A percentile compares a stretch with the other conserved stretches of the same genome.
Evolutionary conservation across 768 basidiomycete species (phyloP).

Genomic region (Collybia sp.): DNA sequence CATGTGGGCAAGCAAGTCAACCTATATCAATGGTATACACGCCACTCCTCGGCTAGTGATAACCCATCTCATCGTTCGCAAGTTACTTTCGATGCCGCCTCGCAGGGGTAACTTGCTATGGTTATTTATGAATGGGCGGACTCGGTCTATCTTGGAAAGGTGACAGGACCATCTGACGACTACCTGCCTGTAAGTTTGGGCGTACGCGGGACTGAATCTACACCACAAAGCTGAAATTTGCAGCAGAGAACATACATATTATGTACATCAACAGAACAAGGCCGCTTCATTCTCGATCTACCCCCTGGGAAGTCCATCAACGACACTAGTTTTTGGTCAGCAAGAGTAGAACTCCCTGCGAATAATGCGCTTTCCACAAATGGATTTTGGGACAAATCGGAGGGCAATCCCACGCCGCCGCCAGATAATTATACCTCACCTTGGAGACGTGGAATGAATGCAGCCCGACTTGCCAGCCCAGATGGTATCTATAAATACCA

Average conservation of each 20-base stretch:
- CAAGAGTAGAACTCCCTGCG: constrained; percentile 60
- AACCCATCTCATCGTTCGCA: constrained; percentile 6
- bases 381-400: constrained; percentile 56
- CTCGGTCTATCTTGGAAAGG: constrained; percentile 74
- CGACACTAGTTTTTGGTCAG: constrained; percentile 86
- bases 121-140: constrained; percentile 97
- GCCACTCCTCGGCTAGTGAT: background rate
- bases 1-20: constrained; percentile 80
- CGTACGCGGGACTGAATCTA: background rate
- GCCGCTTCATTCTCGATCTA: constrained; percentile 87
- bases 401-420: constrained; percentile 53
- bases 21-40: constrained; percentile 77
- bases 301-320: constrained; percentile 57
- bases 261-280: constrained; percentile 67
- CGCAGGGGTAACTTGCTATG: constrained; percentile 87
- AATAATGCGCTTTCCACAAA: constrained; percentile 24
- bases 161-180: constrained; percentile 48
- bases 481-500: constrained; percentile 49
- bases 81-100: constrained; percentile 77
- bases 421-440: constrained; percentile 42
- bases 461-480: constrained; percentile 36
- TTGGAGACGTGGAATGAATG: constrained; percentile 31
- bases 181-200: constrained; percentile 55
- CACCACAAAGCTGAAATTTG: constrained; percentile 11
- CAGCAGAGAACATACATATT: constrained; percentile 88